These are phyloP conservation scores for Hanseniaspora clermontiae DNA, from an alignment of 805 yeast species.

Conservation along the genomic window DNA sequence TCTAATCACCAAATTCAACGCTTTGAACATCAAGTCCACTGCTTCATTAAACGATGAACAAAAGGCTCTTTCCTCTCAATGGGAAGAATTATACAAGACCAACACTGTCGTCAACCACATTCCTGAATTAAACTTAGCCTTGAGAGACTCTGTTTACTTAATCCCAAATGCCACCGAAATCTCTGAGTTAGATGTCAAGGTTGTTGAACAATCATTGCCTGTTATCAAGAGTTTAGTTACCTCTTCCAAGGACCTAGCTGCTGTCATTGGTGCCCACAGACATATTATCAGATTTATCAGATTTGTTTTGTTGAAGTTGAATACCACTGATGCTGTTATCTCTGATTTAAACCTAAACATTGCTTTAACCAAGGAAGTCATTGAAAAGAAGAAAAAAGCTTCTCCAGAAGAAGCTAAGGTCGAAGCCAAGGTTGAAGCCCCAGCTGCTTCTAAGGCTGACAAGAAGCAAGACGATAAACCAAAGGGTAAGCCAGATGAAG, in stretches of 20 bases:
- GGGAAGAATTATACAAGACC: slow-evolving; percentile 53
- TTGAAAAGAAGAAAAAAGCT: slow-evolving; percentile 45
- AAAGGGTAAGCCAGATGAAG: slow-evolving; percentile 38
- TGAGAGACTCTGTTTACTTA: slow-evolving; percentile 60
- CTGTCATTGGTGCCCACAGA: slow-evolving; percentile 52
- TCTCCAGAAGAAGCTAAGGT: slow-evolving; percentile 22
- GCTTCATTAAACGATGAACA: slow-evolving; percentile 34
- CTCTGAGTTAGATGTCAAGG: slow-evolving; percentile 51
- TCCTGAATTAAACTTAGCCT: slow-evolving; percentile 51
- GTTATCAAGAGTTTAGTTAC: slow-evolving; percentile 44
- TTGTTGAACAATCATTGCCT: slow-evolving; percentile 56
- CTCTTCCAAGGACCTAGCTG: slow-evolving; percentile 31
- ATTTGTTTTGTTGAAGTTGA: slow-evolving; percentile 58
- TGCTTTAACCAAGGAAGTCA: slow-evolving; percentile 62
- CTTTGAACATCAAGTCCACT: slow-evolving; percentile 23
- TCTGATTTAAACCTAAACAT: slow-evolving; percentile 46
- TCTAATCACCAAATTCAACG: slow-evolving; percentile 22
- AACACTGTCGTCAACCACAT: slow-evolving; percentile 42
- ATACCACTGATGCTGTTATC: slow-evolving; percentile 42
- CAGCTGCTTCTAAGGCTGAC: slow-evolving; percentile 15
- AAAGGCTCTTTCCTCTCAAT: slow-evolving; percentile 64
- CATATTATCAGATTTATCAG: slow-evolving; percentile 91
- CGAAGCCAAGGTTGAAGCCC: slow-evolving; percentile 10
- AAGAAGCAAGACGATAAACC: slow-evolving; percentile 29
- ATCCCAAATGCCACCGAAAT: slow-evolving; percentile 36